Percentiles rank a stretch among this genome's conserved stretches.
Conservation (phyloP, 1,139 yeast genomes). For the Wickerhamomyces sp. region DNA sequence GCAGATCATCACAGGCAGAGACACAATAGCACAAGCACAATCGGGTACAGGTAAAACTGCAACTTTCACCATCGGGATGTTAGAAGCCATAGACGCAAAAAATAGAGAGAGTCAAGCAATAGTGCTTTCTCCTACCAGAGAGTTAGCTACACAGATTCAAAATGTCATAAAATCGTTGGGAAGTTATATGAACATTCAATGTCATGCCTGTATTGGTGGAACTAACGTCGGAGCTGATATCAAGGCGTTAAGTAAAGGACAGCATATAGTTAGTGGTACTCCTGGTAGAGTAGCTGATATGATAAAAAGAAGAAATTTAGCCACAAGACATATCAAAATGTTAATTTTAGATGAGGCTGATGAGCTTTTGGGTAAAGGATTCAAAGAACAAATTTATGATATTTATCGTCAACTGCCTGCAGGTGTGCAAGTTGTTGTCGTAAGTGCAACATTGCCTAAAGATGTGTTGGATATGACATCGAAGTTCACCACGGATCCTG, state of each 20-base stretch:
- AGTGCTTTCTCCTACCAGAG: conserved; percentile 93
- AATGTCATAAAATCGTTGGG: conserved; percentile 82
- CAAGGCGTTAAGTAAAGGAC: conserved; percentile 68
- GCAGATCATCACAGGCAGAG: conserved; percentile 87
- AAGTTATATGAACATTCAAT: conserved; percentile 75
- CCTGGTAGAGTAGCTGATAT: conserved; percentile 93
- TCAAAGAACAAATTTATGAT: conserved; percentile 89
- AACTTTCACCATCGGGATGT: conserved; percentile 88
- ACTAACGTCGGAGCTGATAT: conserved; percentile 79
- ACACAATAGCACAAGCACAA: conserved; percentile 96
- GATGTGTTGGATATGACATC: conserved; percentile 84
- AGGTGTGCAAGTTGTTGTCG: conserved; percentile 85
- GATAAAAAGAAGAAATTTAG: conserved; percentile 69
- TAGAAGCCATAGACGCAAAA: conserved; percentile 70
- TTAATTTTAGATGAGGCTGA: conserved; percentile 92
- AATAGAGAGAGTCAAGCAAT: conserved; percentile 74
- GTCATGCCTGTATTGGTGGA: conserved; percentile 95
- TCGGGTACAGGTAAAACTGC: conserved; percentile 99
- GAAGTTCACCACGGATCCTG: conserved; percentile 88
- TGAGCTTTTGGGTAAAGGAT: conserved; percentile 84
- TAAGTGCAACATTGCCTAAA: conserved; percentile 85
- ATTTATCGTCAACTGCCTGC: conserved; percentile 78
- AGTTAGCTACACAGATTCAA: conserved; percentile 85
- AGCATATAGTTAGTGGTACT: conserved; percentile 93
- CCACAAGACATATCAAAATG: conserved; percentile 72